A percentile compares a stretch with the other conserved stretches of the same genome.
Conservation (phyloP, 2,329 filamentous ascomycete genomes). For the Penicillium sp. region DNA sequence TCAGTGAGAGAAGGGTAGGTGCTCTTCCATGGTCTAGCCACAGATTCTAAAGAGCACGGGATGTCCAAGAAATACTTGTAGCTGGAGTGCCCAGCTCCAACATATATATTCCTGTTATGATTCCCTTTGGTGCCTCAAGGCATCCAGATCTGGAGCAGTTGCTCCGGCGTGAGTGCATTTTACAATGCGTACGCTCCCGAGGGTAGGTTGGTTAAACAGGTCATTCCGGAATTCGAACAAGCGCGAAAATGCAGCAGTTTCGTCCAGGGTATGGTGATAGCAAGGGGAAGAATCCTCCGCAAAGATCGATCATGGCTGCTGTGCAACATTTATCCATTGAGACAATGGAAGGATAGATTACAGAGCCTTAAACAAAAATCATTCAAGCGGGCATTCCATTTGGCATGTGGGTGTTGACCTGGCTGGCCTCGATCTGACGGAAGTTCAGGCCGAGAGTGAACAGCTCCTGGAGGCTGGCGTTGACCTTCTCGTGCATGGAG, state of each 20-base stretch:
- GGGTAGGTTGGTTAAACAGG: background rate
- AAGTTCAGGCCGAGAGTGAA: conserved; percentile 45
- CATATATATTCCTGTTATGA: background rate
- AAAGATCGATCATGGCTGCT: background rate
- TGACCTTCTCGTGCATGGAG: conserved; percentile 45
- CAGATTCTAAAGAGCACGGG: background rate
- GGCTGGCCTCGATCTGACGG: conserved; percentile 44
- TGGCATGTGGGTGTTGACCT: conserved; percentile 36
- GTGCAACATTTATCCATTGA: background rate
- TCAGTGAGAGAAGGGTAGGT: background rate
- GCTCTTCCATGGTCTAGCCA: background rate
- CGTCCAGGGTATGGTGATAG: background rate
- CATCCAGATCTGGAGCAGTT: background rate
- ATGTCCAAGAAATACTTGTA: background rate
- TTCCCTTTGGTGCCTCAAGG: background rate
- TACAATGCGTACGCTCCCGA: background rate
- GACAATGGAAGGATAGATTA: background rate
- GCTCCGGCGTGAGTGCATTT: background rate
- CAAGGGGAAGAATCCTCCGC: conserved; percentile 1
- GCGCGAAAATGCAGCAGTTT: background rate
- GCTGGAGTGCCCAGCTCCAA: conserved; percentile 3
- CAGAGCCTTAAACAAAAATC: background rate
- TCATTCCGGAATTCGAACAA: conserved; percentile 3
- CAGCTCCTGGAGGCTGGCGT: conserved; percentile 45
- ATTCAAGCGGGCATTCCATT: conserved; percentile 36